These are phyloP conservation scores for Penstemon eatonii DNA, from an alignment of 257 asterid species.

Conservation along the genomic window DNA sequence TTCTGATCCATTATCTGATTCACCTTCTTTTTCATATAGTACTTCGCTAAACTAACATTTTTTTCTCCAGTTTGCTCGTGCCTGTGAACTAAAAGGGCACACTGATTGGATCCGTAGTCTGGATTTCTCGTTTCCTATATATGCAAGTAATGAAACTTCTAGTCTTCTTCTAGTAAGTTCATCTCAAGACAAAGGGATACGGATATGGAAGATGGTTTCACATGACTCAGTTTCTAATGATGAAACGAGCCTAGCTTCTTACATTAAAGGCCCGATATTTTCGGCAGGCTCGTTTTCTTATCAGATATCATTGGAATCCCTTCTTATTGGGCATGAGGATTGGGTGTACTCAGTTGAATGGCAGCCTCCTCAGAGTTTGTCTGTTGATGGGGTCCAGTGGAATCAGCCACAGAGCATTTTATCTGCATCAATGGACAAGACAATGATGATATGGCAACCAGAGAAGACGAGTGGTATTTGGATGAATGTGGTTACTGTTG, in stretches of 20 bases:
- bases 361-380: slow-evolving; percentile 73
- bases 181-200: slow-evolving; percentile 98
- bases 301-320: slow-evolving; percentile 85
- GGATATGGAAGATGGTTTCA: slow-evolving; percentile 80
- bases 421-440: slow-evolving; percentile 97
- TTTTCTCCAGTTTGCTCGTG: slow-evolving; percentile 58
- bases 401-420: slow-evolving; percentile 85
- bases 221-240: slow-evolving; percentile 38
- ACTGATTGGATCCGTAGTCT: slow-evolving; percentile 94
- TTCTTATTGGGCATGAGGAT: slow-evolving; percentile 95
- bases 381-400: slow-evolving; percentile 47
- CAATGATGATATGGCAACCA: slow-evolving; percentile 99
- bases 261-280: slow-evolving; percentile 89
- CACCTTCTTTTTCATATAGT: neutral
- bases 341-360: slow-evolving; percentile 98
- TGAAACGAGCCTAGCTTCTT: slow-evolving; percentile 70
- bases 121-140: slow-evolving; percentile 79
- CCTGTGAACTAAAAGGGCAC: slow-evolving; percentile 93
- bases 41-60: neutral
- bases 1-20: slow-evolving; percentile 26
- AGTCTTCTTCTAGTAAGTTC: slow-evolving; percentile 79
- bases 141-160: slow-evolving; percentile 46
- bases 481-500: slow-evolving; percentile 96
- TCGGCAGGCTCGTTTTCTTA: slow-evolving; percentile 59
- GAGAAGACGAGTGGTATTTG: slow-evolving; percentile 93